Evolutionary conservation across 129 eudicot genomes (phyloP).

Genomic region (Arctium lappa): DNA sequence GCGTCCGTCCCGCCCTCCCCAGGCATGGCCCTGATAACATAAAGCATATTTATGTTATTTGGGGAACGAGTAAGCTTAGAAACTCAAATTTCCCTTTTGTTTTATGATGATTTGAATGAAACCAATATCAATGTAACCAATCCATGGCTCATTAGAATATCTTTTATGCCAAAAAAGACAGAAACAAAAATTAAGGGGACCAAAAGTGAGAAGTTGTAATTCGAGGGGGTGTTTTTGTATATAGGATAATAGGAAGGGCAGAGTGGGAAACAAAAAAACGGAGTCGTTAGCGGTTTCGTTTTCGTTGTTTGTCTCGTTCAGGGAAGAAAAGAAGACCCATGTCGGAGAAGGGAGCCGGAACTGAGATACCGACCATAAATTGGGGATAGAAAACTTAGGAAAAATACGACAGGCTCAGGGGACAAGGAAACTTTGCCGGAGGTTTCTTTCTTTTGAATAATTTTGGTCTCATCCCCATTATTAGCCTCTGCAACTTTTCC

Average conservation of each 20-base stretch:
- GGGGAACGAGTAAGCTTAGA: too few relatives aligned
- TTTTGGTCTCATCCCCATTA: background rate
- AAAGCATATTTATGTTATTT: background rate
- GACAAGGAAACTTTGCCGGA: constrained; percentile 9
- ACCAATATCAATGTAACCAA: background rate
- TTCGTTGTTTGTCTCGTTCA: constrained; percentile 7
- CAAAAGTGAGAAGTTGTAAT: background rate
- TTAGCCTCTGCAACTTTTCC: constrained; percentile 1
- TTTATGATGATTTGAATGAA: background rate
- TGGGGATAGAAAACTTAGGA: background rate
- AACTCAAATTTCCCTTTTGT: background rate
- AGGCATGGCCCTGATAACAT: too few relatives aligned
- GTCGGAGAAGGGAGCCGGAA: constrained; percentile 11
- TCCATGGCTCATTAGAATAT: too few relatives aligned
- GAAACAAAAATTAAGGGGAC: background rate
- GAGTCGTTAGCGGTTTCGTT: constrained; percentile 24
- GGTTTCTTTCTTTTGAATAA: background rate
- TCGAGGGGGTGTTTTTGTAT: background rate
- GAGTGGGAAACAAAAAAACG: constrained; percentile 11
- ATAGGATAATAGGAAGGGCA: constrained; percentile 2
- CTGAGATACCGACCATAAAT: background rate
- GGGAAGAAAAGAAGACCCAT: constrained; percentile 1
- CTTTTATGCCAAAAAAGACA: background rate
- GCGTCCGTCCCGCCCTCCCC: too few relatives aligned
- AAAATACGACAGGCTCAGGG: background rate